phyloP scores from a whole-genome alignment of 2,329 filamentous ascomycete genomes.

The Pyrenochaeta sp. region DNA sequence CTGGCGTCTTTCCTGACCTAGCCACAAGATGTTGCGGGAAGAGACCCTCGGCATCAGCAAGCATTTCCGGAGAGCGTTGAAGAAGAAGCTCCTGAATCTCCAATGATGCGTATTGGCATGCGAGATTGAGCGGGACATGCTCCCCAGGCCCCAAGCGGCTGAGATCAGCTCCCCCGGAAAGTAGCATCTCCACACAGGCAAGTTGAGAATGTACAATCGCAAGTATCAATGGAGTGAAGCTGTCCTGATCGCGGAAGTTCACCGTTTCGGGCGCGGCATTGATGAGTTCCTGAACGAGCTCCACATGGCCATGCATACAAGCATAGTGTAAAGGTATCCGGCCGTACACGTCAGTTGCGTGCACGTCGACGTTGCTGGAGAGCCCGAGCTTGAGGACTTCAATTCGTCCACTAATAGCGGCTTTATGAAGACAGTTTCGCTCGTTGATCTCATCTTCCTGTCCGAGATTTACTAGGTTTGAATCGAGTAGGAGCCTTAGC shows the following conservation, averaged over 20 bases:
- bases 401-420: constrained; percentile 89
- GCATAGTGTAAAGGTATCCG: constrained; percentile 94
- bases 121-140: constrained; percentile 92
- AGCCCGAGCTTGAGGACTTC: constrained; percentile 81
- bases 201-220: constrained; percentile 89
- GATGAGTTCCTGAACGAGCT: constrained; percentile 80
- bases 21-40: constrained; percentile 98
- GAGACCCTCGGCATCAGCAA: constrained; percentile 95
- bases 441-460: constrained; percentile 98
- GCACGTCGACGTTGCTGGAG: constrained; percentile 76
- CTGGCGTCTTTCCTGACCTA: constrained; percentile 81
- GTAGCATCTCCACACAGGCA: constrained; percentile 79
- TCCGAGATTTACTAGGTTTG: constrained; percentile 84
- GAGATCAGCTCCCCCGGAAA: constrained; percentile 81
- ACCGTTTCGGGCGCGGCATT: constrained; percentile 76
- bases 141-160: constrained; percentile 87
- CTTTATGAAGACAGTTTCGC: constrained; percentile 93
- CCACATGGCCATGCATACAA: constrained; percentile 89
- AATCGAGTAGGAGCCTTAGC: constrained; percentile 78
- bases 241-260: constrained; percentile 91
- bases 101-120: constrained; percentile 90
- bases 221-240: constrained; percentile 95
- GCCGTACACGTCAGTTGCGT: constrained; percentile 89
- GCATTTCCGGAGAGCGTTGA: constrained; percentile 78
- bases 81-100: constrained; percentile 86